These are phyloP conservation scores for Auricularia auricula-judae DNA, from an alignment of 768 basidiomycete species.

Conservation along the genomic window DNA sequence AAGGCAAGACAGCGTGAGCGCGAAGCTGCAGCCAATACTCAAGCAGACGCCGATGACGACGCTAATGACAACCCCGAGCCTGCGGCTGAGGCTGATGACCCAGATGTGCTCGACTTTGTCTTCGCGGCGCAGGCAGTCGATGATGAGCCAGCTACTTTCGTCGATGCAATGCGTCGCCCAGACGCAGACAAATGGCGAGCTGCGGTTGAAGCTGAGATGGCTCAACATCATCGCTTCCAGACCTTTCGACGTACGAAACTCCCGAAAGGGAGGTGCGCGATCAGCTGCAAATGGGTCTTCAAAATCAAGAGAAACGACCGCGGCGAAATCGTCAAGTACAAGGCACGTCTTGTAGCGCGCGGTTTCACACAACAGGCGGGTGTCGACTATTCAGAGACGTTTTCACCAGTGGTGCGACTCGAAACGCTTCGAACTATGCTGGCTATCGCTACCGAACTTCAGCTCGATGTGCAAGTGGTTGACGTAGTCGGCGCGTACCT, in stretches of 20 bases:
- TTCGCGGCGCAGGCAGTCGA: not conserved
- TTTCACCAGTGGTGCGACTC: slow-evolving; percentile 3
- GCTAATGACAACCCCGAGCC: too few relatives aligned
- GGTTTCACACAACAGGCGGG: slow-evolving; percentile 3
- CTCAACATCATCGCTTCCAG: slow-evolving; percentile 11
- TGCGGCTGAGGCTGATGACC: too few relatives aligned
- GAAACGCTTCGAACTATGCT: not conserved
- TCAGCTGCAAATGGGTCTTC: not conserved
- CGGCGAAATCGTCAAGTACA: slow-evolving; percentile 4
- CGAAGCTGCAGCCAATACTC: not conserved
- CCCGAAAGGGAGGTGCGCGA: not conserved
- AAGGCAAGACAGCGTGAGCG: not conserved
- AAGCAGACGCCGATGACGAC: not conserved
- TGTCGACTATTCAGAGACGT: slow-evolving; percentile 5
- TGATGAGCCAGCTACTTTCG: slow-evolving; percentile 12
- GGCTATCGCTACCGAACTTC: slow-evolving; percentile 4
- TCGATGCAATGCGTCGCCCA: slow-evolving; percentile 12
- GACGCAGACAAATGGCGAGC: slow-evolving; percentile 13
- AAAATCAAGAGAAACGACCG: not conserved
- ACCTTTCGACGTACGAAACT: slow-evolving; percentile 11
- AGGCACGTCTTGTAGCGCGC: slow-evolving; percentile 5
- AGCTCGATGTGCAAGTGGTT: slow-evolving; percentile 20
- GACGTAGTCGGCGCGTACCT: slow-evolving; percentile 22
- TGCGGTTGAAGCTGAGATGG: slow-evolving; percentile 15
- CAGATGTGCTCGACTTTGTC: not conserved